These are phyloP conservation scores for Whalleya microplaca DNA, from an alignment of 2,329 filamentous ascomycete genomes.

Conservation along the genomic window DNA sequence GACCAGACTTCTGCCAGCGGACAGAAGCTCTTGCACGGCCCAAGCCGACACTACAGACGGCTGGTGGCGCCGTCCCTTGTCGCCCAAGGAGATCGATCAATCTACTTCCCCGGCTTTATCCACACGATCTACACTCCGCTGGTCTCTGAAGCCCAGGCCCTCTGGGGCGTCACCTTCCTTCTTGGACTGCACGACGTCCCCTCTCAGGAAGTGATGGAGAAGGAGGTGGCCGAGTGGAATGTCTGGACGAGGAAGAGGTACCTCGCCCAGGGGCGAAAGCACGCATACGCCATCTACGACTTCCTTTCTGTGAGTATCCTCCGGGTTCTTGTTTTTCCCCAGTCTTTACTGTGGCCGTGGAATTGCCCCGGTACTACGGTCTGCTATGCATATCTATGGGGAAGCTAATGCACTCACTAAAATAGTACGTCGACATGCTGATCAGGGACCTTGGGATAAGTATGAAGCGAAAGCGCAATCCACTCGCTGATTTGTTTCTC, in stretches of 20 bases:
- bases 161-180: conserved; percentile 38
- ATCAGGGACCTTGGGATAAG: conserved; percentile 22
- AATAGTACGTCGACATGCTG: conserved; percentile 26
- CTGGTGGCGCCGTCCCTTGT: conserved; percentile 31
- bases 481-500: conserved; percentile 18
- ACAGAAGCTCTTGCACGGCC: conserved; percentile 20
- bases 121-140: conserved; percentile 36
- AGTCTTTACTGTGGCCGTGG: background rate
- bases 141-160: conserved; percentile 34
- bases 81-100: conserved; percentile 35
- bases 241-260: conserved; percentile 41
- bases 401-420: background rate
- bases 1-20: background rate
- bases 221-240: conserved; percentile 37
- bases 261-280: conserved; percentile 33
- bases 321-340: background rate
- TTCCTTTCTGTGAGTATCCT: conserved; percentile 34
- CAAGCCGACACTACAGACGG: conserved; percentile 30
- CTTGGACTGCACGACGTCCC: conserved; percentile 32
- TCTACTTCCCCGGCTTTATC: conserved; percentile 39
- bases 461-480: conserved; percentile 19
- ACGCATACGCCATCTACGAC: conserved; percentile 38
- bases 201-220: conserved; percentile 30
- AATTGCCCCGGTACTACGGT: no score
- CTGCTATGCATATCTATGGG: background rate